Evolutionary conservation across 139 green algal species (phyloP).

Genomic region (Nannochloris sp.): DNA sequence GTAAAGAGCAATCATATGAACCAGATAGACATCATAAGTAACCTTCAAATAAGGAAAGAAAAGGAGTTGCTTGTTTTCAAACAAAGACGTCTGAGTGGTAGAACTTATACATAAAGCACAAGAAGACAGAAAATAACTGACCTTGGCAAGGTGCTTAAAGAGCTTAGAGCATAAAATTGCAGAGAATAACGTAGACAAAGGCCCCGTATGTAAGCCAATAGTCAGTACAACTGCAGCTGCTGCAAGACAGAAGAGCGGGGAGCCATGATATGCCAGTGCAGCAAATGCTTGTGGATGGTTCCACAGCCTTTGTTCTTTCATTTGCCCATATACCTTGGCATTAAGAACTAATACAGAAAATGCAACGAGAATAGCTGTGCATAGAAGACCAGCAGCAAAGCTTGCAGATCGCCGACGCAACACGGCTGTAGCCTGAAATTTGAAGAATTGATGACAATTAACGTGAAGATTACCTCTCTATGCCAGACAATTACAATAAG

Average conservation of each 20-base stretch:
- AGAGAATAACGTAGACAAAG: background rate
- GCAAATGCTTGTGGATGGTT: background rate
- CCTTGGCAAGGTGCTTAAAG: background rate
- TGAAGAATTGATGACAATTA: too few species aligned
- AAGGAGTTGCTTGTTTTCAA: background rate
- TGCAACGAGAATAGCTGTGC: background rate
- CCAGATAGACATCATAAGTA: background rate
- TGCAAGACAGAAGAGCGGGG: background rate
- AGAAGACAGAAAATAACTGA: background rate
- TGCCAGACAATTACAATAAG: background rate
- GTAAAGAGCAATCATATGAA: background rate
- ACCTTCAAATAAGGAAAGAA: background rate
- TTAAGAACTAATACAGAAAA: background rate
- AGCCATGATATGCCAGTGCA: constrained; percentile 2
- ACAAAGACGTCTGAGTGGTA: background rate
- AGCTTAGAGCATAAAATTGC: background rate
- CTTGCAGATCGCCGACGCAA: background rate
- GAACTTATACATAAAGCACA: too few species aligned
- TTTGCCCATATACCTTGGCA: background rate
- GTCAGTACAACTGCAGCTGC: background rate
- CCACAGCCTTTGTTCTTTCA: background rate
- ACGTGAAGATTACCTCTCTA: background rate
- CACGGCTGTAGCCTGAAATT: background rate
- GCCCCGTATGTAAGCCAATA: background rate
- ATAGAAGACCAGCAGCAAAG: background rate